These are phyloP conservation scores for Colletotrichum camelliae DNA, from an alignment of 2,329 filamentous ascomycete species.

Conservation along the genomic window DNA sequence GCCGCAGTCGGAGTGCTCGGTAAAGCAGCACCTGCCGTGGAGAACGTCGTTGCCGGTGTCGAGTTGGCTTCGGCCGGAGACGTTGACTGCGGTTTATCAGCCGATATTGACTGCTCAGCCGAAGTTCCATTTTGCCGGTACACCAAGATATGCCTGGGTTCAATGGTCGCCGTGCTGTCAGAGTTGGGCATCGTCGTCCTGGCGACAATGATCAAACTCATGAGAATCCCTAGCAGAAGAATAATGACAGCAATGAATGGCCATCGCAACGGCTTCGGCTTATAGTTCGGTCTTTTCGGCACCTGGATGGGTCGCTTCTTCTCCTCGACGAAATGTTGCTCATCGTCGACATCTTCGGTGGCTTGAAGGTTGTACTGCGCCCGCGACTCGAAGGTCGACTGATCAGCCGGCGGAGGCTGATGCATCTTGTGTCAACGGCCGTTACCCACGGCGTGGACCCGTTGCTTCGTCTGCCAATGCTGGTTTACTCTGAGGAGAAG, in stretches of 20 bases:
- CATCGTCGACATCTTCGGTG: slow-evolving; percentile 30
- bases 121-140: not conserved
- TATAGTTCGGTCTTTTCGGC: slow-evolving; percentile 29
- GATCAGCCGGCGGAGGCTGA: slow-evolving; percentile 9
- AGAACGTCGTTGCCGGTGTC: not conserved
- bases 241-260: slow-evolving; percentile 33
- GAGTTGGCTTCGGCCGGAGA: not conserved
- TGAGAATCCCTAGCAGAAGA: slow-evolving; percentile 27
- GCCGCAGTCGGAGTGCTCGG: not conserved
- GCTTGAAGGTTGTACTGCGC: slow-evolving; percentile 35
- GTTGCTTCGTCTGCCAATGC: not conserved
- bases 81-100: not conserved
- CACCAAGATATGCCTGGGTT: not conserved
- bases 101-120: not conserved
- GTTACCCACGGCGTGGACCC: not conserved
- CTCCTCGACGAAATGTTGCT: slow-evolving; percentile 9
- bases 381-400: slow-evolving; percentile 32
- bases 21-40: not conserved
- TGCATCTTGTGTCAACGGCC: not conserved
- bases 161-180: slow-evolving; percentile 30
- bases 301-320: not conserved
- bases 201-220: slow-evolving; percentile 32
- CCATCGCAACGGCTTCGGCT: slow-evolving; percentile 36
- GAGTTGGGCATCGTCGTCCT: slow-evolving; percentile 34
- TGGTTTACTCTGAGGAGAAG: not conserved